These are phyloP conservation scores for Erythrophleum fordii DNA, from an alignment of 306 rosid species.

Conservation along the genomic window DNA sequence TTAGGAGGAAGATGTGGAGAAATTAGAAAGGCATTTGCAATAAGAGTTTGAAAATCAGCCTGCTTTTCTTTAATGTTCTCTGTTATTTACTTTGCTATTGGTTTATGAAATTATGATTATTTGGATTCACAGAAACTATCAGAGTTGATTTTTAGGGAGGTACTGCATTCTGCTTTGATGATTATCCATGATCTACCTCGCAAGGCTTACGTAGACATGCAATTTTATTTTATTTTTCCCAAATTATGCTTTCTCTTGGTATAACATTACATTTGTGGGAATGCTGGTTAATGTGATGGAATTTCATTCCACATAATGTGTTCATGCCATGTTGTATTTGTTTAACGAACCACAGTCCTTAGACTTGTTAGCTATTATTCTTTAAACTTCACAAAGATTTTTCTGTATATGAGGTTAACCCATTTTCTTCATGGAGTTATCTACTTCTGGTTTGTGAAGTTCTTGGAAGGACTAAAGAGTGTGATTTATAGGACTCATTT, in stretches of 20 bases:
- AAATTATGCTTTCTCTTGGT: neutral
- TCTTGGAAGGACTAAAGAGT: neutral
- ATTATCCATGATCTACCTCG: neutral
- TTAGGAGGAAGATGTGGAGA: neutral
- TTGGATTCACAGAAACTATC: neutral
- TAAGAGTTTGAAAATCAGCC: neutral
- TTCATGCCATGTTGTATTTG: neutral
- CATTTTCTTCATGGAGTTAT: neutral
- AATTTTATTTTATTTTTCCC: no score
- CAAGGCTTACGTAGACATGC: neutral
- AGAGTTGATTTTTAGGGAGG: neutral
- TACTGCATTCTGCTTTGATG: neutral
- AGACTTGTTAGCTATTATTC: neutral
- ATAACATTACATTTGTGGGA: no score
- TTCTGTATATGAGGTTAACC: neutral
- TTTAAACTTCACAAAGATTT: neutral
- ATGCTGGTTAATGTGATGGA: neutral
- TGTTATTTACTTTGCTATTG: neutral
- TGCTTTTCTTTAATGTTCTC: neutral
- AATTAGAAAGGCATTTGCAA: neutral
- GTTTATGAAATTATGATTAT: no score
- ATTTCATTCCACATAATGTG: neutral
- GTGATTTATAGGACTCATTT: neutral
- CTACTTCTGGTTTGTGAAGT: neutral
- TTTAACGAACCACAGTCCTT: neutral